A percentile compares a stretch with the other conserved stretches of the same genome.
Conservation (phyloP, 805 yeast genomes). For the Jamesozyma lodderae region DNA sequence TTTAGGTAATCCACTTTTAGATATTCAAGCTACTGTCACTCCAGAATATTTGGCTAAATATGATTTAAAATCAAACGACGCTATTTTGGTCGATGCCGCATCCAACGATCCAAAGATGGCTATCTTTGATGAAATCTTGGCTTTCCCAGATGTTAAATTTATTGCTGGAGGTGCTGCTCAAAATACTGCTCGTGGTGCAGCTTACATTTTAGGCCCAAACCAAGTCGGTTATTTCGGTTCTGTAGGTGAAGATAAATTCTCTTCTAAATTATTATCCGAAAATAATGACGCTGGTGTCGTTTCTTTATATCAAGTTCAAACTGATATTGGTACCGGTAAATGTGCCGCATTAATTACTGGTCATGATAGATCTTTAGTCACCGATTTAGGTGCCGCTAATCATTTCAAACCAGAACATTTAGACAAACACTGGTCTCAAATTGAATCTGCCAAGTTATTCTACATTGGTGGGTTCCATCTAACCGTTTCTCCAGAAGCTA, state of each 20-base stretch:
- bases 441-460: constrained; percentile 70
- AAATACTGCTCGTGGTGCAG: constrained; percentile 98
- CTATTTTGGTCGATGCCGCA: constrained; percentile 52
- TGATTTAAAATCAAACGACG: constrained; percentile 82
- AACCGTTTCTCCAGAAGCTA: constrained; percentile 95
- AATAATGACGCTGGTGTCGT: constrained; percentile 81
- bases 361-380: constrained; percentile 81
- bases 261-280: constrained; percentile 72
- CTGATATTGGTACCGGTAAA: constrained; percentile 79
- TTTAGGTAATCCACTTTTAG: constrained; percentile 88
- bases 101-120: constrained; percentile 78
- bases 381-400: constrained; percentile 97
- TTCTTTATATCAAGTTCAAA: constrained; percentile 77
- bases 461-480: constrained; percentile 99
- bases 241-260: constrained; percentile 86
- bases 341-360: constrained; percentile 95
- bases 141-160: constrained; percentile 48
- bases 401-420: constrained; percentile 87
- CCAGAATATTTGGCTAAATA: constrained; percentile 68
- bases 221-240: constrained; percentile 93
- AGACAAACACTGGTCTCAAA: constrained; percentile 76
- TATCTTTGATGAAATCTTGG: constrained; percentile 71
- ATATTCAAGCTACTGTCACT: constrained; percentile 70
- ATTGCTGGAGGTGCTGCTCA: constrained; percentile 99
- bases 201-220: constrained; percentile 70